phyloP scores from a whole-genome alignment of 2,329 filamentous ascomycete genomes.

The Paecilomyces dactylethromorphus region DNA sequence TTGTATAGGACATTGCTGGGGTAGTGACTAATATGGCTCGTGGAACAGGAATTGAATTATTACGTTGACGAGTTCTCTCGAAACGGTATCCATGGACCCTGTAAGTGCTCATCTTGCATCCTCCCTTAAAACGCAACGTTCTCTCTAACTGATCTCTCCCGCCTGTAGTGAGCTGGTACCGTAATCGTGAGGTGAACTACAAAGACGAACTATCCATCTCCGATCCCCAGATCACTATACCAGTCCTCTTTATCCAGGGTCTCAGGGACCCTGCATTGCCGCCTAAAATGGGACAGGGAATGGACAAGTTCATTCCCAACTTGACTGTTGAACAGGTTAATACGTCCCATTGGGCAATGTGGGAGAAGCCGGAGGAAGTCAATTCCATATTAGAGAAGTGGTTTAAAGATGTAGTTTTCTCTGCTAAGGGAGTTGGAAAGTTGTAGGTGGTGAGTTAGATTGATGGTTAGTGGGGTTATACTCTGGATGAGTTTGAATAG shows the following conservation, averaged over 20 bases:
- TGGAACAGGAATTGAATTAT: conserved; percentile 58
- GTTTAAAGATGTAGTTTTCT: conserved; percentile 52
- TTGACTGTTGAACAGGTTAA: conserved; percentile 62
- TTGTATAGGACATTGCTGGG: background rate
- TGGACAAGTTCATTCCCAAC: conserved; percentile 61
- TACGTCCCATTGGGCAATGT: conserved; percentile 75
- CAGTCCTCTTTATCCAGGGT: conserved; percentile 70
- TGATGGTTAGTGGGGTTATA: background rate
- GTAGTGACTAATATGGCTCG: background rate
- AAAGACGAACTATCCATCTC: conserved; percentile 58
- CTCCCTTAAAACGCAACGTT: background rate
- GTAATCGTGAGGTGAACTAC: conserved; percentile 64
- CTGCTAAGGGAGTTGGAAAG: conserved; percentile 36
- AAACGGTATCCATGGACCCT: conserved; percentile 68
- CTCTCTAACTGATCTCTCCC: conserved; percentile 5
- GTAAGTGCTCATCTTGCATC: conserved; percentile 31
- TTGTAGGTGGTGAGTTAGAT: conserved; percentile 24
- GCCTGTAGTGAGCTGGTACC: conserved; percentile 72
- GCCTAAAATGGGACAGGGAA: conserved; percentile 61
- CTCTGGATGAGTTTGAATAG: background rate
- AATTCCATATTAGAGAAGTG: conserved; percentile 65
- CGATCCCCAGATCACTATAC: conserved; percentile 47
- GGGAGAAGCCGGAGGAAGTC: conserved; percentile 63
- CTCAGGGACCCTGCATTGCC: conserved; percentile 65
- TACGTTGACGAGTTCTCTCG: conserved; percentile 68